Conservation (phyloP, 2,329 filamentous ascomycete species). For the Aspergillus pseudotamarii region DNA sequence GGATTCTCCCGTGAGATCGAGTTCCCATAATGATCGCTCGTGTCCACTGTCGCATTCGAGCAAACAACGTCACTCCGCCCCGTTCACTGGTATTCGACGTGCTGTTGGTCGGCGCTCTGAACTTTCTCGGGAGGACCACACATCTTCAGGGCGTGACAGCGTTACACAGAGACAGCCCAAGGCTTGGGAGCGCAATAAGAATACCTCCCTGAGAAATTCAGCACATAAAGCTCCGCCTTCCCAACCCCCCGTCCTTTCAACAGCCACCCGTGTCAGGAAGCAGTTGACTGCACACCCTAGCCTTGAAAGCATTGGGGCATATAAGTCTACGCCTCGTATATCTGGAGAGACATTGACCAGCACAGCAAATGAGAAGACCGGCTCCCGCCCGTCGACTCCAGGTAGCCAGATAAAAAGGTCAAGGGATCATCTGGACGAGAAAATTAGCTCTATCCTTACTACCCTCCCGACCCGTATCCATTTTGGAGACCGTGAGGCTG, state of each 20-base stretch:
- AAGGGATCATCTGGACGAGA: slow-evolving; percentile 73
- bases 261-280: slow-evolving; percentile 29
- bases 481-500: slow-evolving; percentile 53
- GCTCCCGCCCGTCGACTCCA: slow-evolving; percentile 43
- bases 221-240: slow-evolving; percentile 16
- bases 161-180: slow-evolving; percentile 7
- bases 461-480: slow-evolving; percentile 79
- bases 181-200: slow-evolving; percentile 22
- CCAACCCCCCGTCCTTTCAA: slow-evolving; percentile 25
- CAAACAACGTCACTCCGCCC: slow-evolving; percentile 13
- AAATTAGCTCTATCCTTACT: slow-evolving; percentile 77
- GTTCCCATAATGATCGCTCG: not conserved
- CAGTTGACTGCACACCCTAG: slow-evolving; percentile 36
- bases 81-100: slow-evolving; percentile 10
- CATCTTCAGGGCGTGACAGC: slow-evolving; percentile 11
- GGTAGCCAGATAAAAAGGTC: slow-evolving; percentile 45
- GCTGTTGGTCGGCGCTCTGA: slow-evolving; percentile 17
- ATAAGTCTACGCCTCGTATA: slow-evolving; percentile 27
- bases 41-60: slow-evolving; percentile 16
- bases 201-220: slow-evolving; percentile 20
- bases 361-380: slow-evolving; percentile 17
- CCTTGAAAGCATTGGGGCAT: slow-evolving; percentile 35
- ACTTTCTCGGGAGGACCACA: slow-evolving; percentile 16
- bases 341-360: slow-evolving; percentile 20
- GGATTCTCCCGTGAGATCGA: not conserved